phyloP scores from a whole-genome alignment of 2,329 filamentous ascomycete species.

The Orbilia blumenaviensis region DNA sequence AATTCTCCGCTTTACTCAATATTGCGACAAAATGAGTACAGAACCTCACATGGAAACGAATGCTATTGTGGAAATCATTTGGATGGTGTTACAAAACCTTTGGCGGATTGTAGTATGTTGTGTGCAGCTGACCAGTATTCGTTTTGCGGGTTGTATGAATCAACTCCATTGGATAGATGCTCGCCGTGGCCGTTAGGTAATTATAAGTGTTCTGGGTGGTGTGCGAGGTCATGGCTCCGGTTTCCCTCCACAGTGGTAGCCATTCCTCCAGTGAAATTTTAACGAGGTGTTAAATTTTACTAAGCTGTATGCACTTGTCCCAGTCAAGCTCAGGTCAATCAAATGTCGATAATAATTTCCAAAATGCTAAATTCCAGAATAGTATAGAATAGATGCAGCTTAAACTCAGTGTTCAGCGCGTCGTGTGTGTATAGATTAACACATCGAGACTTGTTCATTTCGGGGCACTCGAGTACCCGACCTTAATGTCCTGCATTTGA shows the following conservation, averaged over 20 bases:
- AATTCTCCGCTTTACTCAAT: neutral
- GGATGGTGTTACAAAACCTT: too few relatives aligned
- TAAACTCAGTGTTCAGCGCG: neutral
- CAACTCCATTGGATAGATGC: conserved; percentile 32
- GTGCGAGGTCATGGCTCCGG: conserved; percentile 47
- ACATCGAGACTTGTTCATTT: too few relatives aligned
- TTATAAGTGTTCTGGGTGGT: conserved; percentile 37
- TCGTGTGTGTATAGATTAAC: too few relatives aligned
- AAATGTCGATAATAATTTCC: neutral
- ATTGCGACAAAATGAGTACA: neutral
- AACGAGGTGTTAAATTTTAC: neutral
- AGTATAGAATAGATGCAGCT: neutral
- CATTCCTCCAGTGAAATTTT: conserved; percentile 28
- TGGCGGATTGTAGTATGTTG: too few relatives aligned
- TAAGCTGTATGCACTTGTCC: neutral
- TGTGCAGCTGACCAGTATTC: too few relatives aligned
- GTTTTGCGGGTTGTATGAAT: too few relatives aligned
- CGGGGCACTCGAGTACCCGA: too few relatives aligned
- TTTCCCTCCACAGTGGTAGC: conserved; percentile 43
- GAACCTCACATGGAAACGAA: too few relatives aligned
- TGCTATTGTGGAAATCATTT: too few relatives aligned
- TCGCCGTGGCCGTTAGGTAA: conserved; percentile 45
- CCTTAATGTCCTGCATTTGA: too few relatives aligned
- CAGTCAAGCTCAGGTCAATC: neutral
- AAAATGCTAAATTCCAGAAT: too few relatives aligned